phyloP scores from a whole-genome alignment of 306 rosid genomes.

The Gastrolobium bilobum region DNA sequence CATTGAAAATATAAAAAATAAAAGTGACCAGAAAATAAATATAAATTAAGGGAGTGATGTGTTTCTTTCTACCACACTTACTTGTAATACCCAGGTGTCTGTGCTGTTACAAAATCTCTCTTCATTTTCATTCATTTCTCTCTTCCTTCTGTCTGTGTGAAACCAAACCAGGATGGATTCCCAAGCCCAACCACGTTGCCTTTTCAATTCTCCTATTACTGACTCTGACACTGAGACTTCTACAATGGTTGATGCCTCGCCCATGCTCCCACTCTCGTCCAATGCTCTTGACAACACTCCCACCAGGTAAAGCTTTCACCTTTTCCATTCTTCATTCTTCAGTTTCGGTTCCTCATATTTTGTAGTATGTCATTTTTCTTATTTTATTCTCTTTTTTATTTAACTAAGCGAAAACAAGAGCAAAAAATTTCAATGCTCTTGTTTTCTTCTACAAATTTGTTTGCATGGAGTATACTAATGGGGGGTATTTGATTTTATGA shows the following conservation, averaged over 20 bases:
- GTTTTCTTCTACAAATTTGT: background rate
- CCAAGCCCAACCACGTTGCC: too few species aligned
- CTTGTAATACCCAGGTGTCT: too few species aligned
- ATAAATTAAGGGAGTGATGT: too few species aligned
- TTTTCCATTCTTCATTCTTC: constrained; percentile 19
- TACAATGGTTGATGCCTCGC: too few species aligned
- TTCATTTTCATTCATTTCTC: background rate
- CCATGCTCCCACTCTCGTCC: background rate
- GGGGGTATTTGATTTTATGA: background rate
- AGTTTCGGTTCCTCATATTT: background rate
- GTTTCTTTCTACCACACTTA: too few species aligned
- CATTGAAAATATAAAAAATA: too few species aligned
- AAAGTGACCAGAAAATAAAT: too few species aligned
- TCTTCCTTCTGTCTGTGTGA: background rate
- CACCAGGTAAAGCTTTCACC: constrained; percentile 3
- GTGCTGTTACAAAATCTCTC: background rate
- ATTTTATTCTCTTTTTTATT: background rate
- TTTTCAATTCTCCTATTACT: too few species aligned
- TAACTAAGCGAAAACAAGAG: background rate
- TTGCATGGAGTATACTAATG: background rate
- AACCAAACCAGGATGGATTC: background rate
- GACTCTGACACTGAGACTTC: too few species aligned
- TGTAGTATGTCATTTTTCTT: background rate
- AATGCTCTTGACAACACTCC: background rate
- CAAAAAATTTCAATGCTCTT: background rate